Evolutionary conservation across 768 basidiomycete species (phyloP).

Genomic region (Melanogaster broomeanus): DNA sequence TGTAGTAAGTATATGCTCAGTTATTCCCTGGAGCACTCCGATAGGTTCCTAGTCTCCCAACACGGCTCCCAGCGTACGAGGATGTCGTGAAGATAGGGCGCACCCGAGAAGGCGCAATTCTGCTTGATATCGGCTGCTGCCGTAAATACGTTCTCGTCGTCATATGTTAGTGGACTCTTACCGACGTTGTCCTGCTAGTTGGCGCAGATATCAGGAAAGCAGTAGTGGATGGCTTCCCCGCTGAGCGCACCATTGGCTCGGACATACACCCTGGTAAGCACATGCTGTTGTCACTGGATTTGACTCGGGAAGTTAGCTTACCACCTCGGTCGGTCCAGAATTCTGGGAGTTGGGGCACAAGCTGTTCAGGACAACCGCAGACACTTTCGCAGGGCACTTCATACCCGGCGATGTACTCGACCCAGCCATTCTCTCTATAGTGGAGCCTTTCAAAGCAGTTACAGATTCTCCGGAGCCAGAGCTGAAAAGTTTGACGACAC

Average conservation of each 20-base stretch:
- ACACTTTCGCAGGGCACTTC: slow-evolving; percentile 53
- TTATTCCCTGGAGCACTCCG: background rate
- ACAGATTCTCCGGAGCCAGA: slow-evolving; percentile 21
- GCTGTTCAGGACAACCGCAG: slow-evolving; percentile 53
- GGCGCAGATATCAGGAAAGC: slow-evolving; percentile 34
- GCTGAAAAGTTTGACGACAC: slow-evolving; percentile 36
- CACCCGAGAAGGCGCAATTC: slow-evolving; percentile 35
- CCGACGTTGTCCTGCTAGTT: background rate
- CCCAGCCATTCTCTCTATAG: slow-evolving; percentile 38
- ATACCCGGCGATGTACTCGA: slow-evolving; percentile 56
- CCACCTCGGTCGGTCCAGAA: slow-evolving; percentile 17
- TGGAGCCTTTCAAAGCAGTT: slow-evolving; percentile 24
- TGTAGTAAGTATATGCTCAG: slow-evolving; percentile 4
- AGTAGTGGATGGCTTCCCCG: slow-evolving; percentile 41
- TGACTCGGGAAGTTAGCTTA: background rate
- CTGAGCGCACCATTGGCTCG: slow-evolving; percentile 32
- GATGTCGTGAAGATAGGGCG: slow-evolving; percentile 31
- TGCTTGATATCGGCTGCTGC: slow-evolving; percentile 45
- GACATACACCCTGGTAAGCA: slow-evolving; percentile 36
- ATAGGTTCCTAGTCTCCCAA: background rate
- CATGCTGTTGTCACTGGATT: background rate
- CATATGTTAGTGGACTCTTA: background rate
- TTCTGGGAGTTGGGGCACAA: slow-evolving; percentile 62
- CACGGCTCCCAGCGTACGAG: background rate
- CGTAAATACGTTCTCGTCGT: slow-evolving; percentile 24